A percentile compares a stretch with the other conserved stretches of the same genome.
phyloP scores from a whole-genome alignment of 78 protist species.

The Guillardia theta region DNA sequence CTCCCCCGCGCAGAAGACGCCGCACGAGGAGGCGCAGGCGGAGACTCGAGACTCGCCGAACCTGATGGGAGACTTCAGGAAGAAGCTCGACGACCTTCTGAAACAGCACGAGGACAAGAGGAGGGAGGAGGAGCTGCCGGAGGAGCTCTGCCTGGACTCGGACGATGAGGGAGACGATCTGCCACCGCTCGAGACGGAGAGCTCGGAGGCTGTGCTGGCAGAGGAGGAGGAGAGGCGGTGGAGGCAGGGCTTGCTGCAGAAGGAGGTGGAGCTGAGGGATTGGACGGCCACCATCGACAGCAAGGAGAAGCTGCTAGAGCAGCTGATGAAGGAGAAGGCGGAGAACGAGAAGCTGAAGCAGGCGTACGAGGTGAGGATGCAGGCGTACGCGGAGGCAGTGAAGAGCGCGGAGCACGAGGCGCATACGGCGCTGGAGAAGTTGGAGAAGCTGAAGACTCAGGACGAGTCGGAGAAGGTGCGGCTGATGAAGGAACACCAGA shows the following conservation, averaged over 20 bases:
- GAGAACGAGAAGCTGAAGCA: not conserved
- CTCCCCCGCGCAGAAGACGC: not conserved
- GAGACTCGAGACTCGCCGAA: not conserved
- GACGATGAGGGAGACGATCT: not conserved
- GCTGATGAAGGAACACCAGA: not conserved
- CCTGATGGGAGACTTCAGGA: not conserved
- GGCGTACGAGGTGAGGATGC: not conserved
- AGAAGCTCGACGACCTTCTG: not conserved
- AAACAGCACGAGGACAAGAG: not conserved
- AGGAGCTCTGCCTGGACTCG: too few species aligned
- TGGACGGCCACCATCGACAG: not conserved
- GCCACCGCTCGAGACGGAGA: not conserved
- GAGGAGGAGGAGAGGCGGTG: constrained; percentile 39
- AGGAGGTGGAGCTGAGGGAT: constrained; percentile 18
- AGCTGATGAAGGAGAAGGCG: not conserved
- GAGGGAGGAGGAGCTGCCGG: not conserved
- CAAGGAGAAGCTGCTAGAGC: constrained; percentile 21
- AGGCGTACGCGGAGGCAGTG: not conserved
- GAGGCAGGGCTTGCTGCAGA: constrained; percentile 34
- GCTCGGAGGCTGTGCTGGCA: not conserved
- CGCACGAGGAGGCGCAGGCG: not conserved
- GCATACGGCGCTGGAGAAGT: not conserved
- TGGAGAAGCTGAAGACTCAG: not conserved
- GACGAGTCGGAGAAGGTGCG: not conserved
- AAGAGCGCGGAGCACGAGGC: not conserved